Percentiles rank a stretch among this genome's conserved stretches.
These are phyloP conservation scores for Melanopsichium pennsylvanicum DNA, from an alignment of 1,284 basidiomycete species.

Conservation along the genomic window DNA sequence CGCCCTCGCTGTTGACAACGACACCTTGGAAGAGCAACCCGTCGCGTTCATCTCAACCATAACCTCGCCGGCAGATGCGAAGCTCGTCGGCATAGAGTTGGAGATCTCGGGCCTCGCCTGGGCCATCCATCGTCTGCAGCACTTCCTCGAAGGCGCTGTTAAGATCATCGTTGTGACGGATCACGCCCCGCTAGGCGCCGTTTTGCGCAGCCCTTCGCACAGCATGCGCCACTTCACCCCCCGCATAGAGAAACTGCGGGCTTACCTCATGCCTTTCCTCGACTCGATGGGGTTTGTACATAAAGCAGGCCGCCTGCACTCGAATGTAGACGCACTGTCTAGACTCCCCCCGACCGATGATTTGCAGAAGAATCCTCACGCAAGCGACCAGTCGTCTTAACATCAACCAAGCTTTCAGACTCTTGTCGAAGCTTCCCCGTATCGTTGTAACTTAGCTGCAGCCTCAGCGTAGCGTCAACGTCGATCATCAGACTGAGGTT, in stretches of 20 bases:
- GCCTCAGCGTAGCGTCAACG: no score
- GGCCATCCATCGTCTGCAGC: not conserved
- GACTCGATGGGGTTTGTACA: not conserved
- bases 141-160: not conserved
- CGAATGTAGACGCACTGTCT: not conserved
- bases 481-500: no score
- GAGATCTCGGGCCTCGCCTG: not conserved
- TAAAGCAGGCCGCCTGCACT: not conserved
- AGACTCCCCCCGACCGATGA: no score
- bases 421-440: no score
- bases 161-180: conserved; percentile 1
- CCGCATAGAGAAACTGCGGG: not conserved
- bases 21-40: not conserved
- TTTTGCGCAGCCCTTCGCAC: not conserved
- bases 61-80: not conserved
- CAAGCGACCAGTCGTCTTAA: no score
- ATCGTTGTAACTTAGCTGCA: no score
- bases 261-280: conserved; percentile 1
- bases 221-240: not conserved
- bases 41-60: not conserved
- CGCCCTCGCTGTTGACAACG: not conserved
- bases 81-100: not conserved
- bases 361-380: no score
- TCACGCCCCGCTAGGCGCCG: not conserved
- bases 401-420: no score